These are phyloP conservation scores for Trifolium repens DNA, from an alignment of 306 rosid species.

Conservation along the genomic window DNA sequence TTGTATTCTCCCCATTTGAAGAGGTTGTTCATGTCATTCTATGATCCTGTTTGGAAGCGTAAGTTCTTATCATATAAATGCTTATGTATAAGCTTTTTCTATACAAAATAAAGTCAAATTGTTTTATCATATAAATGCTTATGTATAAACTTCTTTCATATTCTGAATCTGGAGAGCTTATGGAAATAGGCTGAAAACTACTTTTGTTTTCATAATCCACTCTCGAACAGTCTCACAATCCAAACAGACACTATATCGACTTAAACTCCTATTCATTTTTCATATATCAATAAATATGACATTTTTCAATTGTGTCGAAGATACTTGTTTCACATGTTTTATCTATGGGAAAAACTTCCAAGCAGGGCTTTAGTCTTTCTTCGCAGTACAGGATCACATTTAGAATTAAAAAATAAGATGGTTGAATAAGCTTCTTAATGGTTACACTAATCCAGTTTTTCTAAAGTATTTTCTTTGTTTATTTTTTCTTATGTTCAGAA, in stretches of 20 bases:
- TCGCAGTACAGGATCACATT: background rate
- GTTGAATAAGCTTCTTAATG: background rate
- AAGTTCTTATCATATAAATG: background rate
- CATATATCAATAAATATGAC: too few relatives aligned
- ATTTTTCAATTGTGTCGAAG: background rate
- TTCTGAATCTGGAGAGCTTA: background rate
- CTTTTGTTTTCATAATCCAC: background rate
- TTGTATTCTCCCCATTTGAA: background rate
- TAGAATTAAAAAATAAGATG: too few relatives aligned
- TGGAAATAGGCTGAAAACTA: background rate
- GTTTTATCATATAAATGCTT: too few relatives aligned
- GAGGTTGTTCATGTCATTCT: background rate
- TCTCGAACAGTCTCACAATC: background rate
- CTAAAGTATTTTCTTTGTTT: conserved; percentile 14
- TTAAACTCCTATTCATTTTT: background rate
- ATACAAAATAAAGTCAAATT: background rate
- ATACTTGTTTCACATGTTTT: background rate
- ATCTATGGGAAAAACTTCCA: background rate
- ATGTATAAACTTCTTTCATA: too few relatives aligned
- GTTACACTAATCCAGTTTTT: background rate
- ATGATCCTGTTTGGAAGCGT: background rate
- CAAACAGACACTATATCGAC: background rate
- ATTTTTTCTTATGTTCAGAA: conserved; percentile 9
- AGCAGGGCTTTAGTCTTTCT: background rate
- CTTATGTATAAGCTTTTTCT: background rate